A percentile compares a stretch with the other conserved stretches of the same genome.
These are phyloP conservation scores for Lepidium sativum DNA, from an alignment of 345 rosid genomes.

Conservation along the genomic window DNA sequence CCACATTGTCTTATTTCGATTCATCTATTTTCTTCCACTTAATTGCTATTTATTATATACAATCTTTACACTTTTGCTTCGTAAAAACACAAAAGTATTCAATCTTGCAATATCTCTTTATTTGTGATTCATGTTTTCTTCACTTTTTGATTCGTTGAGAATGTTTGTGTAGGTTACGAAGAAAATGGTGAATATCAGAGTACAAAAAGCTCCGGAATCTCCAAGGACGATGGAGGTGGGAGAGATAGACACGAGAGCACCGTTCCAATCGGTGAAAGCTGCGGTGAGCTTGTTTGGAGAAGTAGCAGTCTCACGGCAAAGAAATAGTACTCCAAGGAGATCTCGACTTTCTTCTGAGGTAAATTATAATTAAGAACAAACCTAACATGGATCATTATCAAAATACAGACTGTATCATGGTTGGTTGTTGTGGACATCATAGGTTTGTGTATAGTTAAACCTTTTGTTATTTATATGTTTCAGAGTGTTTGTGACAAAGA, in stretches of 20 bases:
- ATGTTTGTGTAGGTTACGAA: not conserved
- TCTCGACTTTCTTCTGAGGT: conserved; percentile 44
- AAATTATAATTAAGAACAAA: not conserved
- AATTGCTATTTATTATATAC: not conserved
- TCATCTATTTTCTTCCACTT: not conserved
- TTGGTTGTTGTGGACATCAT: not conserved
- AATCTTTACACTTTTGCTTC: not conserved
- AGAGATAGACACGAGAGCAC: conserved; percentile 92
- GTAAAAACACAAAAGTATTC: not conserved
- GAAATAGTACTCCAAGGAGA: conserved; percentile 29
- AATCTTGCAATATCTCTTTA: no score
- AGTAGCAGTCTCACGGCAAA: conserved; percentile 42
- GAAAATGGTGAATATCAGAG: conserved; percentile 46
- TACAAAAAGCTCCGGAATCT: conserved; percentile 31
- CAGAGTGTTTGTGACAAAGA: conserved; percentile 56
- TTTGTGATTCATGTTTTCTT: not conserved
- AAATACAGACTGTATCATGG: not conserved
- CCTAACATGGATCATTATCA: not conserved
- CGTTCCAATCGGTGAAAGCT: conserved; percentile 88
- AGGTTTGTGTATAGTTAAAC: not conserved
- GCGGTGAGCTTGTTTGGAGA: conserved; percentile 85
- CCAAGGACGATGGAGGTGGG: conserved; percentile 70
- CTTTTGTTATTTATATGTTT: not conserved
- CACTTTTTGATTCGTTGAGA: not conserved
- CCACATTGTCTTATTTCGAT: not conserved